phyloP scores from a whole-genome alignment of 176 grass and related monocot species.

The Avena atlantica region DNA sequence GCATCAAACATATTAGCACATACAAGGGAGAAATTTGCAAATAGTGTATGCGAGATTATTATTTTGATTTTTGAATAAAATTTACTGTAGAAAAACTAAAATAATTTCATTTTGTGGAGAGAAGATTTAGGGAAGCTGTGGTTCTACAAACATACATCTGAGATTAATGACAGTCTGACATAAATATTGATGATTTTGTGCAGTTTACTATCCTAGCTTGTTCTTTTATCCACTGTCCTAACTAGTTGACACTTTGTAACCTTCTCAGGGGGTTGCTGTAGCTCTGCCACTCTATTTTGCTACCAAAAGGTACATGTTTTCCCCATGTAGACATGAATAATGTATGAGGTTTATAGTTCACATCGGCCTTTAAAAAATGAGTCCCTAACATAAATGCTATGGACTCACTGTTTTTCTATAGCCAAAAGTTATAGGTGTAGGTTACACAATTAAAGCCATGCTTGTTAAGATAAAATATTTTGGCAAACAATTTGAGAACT shows the following conservation, averaged over 20 bases:
- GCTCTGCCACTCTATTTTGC: slow-evolving; percentile 98
- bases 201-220: background rate
- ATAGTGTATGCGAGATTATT: slow-evolving; percentile 1
- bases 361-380: background rate
- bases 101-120: slow-evolving; percentile 4
- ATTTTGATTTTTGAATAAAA: background rate
- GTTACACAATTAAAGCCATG: slow-evolving; percentile 23
- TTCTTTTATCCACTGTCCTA: slow-evolving; percentile 20
- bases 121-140: background rate
- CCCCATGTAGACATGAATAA: slow-evolving; percentile 28
- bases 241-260: slow-evolving; percentile 24
- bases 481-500: slow-evolving; percentile 3
- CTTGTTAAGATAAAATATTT: background rate
- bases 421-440: background rate
- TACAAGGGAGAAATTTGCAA: background rate
- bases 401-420: background rate
- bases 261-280: slow-evolving; percentile 91
- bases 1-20: slow-evolving; percentile 6
- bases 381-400: background rate
- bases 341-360: slow-evolving; percentile 15
- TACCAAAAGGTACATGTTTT: slow-evolving; percentile 76
- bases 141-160: slow-evolving; percentile 24
- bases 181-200: background rate
- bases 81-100: background rate
- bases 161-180: background rate